These are phyloP conservation scores for Whalleya microplaca DNA, from an alignment of 2,329 filamentous ascomycete species.

Conservation along the genomic window DNA sequence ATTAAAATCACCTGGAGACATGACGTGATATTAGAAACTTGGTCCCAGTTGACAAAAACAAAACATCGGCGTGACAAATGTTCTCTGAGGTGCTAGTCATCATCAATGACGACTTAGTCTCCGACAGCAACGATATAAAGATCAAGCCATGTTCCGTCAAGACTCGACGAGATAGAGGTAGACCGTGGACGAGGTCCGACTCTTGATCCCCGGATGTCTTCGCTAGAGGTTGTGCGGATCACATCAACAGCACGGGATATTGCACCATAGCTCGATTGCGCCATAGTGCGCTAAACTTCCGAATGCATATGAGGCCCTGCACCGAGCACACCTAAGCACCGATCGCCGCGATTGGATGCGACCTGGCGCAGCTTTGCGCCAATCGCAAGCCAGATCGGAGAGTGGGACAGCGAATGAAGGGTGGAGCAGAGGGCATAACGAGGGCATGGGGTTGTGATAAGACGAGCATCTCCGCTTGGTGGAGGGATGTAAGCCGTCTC, in stretches of 20 bases:
- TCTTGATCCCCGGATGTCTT: conserved; percentile 27
- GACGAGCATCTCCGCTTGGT: conserved; percentile 25
- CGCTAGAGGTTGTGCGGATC: conserved; percentile 25
- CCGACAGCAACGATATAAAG: conserved; percentile 25
- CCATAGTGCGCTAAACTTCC: conserved; percentile 37
- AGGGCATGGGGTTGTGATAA: conserved; percentile 24
- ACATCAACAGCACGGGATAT: conserved; percentile 61
- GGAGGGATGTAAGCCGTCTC: not conserved
- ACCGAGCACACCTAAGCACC: conserved; percentile 22
- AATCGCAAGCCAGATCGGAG: conserved; percentile 21
- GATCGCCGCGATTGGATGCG: conserved; percentile 28
- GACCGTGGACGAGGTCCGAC: conserved; percentile 28
- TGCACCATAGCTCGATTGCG: conserved; percentile 56
- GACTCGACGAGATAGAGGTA: conserved; percentile 17
- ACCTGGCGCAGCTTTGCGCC: conserved; percentile 17
- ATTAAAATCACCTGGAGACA: conserved; percentile 61
- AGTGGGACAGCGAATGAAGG: conserved; percentile 6
- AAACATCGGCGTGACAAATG: conserved; percentile 27
- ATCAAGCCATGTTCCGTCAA: conserved; percentile 26
- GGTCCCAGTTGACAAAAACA: conserved; percentile 30
- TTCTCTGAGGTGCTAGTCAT: conserved; percentile 34
- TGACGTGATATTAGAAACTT: conserved; percentile 50
- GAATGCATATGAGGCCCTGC: conserved; percentile 27
- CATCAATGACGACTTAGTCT: conserved; percentile 35
- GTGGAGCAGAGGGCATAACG: conserved; percentile 17